phyloP scores from a whole-genome alignment of 768 basidiomycete species.

The Pulveroboletus sp. region DNA sequence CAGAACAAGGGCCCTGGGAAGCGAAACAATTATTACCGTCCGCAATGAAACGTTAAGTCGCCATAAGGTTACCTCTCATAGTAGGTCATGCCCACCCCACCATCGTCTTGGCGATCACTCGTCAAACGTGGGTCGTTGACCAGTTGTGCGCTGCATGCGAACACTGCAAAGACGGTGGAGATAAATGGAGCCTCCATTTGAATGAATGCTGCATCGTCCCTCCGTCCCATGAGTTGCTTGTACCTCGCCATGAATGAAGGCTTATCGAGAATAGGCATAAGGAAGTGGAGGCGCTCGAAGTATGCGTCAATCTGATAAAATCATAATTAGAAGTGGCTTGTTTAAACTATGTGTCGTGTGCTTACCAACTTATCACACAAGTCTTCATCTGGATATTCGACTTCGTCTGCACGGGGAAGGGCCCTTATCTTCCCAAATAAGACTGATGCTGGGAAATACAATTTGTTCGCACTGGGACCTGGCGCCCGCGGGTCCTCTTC shows the following conservation, averaged over 20 bases:
- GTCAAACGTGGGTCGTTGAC: constrained; percentile 69
- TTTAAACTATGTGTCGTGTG: constrained; percentile 19
- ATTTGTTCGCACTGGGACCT: constrained; percentile 74
- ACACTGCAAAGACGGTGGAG: constrained; percentile 81
- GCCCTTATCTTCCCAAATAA: constrained; percentile 85
- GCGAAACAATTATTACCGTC: neutral
- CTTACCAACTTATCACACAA: constrained; percentile 82
- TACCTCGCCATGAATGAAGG: constrained; percentile 76
- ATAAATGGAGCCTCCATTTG: constrained; percentile 71
- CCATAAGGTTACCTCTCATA: constrained; percentile 67
- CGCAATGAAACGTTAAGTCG: neutral
- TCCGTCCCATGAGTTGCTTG: constrained; percentile 68
- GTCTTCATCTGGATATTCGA: constrained; percentile 82
- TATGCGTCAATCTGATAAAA: constrained; percentile 72
- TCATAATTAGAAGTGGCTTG: constrained; percentile 22
- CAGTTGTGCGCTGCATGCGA: constrained; percentile 81
- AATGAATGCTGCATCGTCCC: constrained; percentile 46
- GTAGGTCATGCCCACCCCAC: constrained; percentile 86
- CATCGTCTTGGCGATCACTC: constrained; percentile 61
- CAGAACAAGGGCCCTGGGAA: constrained; percentile 72
- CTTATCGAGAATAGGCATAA: constrained; percentile 85
- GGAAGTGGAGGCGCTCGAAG: constrained; percentile 82
- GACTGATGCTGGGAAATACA: constrained; percentile 84
- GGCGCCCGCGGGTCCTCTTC: constrained; percentile 79
- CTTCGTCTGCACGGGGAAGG: constrained; percentile 78